Evolutionary conservation across 768 basidiomycete genomes (phyloP), one percentile per base, ranked within the genome.

Genomic region (Naganishia friedmannii): DNA sequence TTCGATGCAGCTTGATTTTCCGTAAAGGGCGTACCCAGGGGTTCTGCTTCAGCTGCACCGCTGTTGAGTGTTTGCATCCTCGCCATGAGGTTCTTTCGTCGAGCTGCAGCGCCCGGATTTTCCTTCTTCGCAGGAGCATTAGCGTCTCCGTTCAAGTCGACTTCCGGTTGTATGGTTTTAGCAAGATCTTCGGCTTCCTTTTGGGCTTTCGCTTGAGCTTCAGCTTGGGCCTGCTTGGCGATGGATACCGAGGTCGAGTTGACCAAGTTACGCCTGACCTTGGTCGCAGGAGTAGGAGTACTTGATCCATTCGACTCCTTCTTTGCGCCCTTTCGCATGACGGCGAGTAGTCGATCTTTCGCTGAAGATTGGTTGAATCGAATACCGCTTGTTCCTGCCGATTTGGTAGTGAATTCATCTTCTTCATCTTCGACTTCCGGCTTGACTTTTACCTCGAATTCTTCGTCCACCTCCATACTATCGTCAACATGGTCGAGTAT

Each of bases 381-480:
- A 53, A 42, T 68, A 19, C 21, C 56, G 21, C 29, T 34, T 7
- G 45, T n/a, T n/a, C 31, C 57, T 26, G 53, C 58, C 2, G 58
- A 51, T n/a, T 58, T 51, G 28, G 55, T 78, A 72, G 32, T 72
- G 73, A 39, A 77, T 70, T 71, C 77, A 70, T 78, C 71, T 74
- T 81, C 73, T 74, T 77, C 79, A 67, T 73, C 63, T 32, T 63
- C 63, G 67, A 74, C 77, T 73, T 74, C 76, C 67, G 60, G 57
- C 48, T 75, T 74, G 58, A 78, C 74, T n/a, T 68, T 65, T 53
- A 57, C 70, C 45, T 74, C 71, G 13, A 39, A 29, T 21, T 54
- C 57, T 17, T 46, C 57, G 31, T 63, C 56, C 1, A 60, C 42
- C 31, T 54, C 68, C 45, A 60, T 58, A 46, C 60, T 63, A 46